Conservation (phyloP, 2,329 filamentous ascomycete genomes). For the Shiraia sp. region DNA sequence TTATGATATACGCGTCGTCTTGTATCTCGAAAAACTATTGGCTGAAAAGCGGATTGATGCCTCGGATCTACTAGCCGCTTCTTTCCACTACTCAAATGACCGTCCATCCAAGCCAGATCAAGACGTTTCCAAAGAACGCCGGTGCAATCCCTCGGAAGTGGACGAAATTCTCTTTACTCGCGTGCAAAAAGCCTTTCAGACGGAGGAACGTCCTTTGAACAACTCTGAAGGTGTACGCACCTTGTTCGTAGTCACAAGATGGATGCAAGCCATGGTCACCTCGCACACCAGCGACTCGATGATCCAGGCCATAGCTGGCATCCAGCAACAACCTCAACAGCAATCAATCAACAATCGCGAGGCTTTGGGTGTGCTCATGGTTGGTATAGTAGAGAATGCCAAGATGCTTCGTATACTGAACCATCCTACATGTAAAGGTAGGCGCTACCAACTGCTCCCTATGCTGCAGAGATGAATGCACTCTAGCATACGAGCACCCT, state of each 20-base stretch:
- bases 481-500: too few species aligned
- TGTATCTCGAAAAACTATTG: constrained; percentile 42
- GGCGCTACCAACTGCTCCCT: constrained; percentile 14
- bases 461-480: too few species aligned
- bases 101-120: constrained; percentile 28
- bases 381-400: constrained; percentile 65
- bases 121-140: constrained; percentile 23
- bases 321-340: constrained; percentile 53
- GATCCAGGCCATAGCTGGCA: constrained; percentile 46
- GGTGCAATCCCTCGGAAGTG: constrained; percentile 41
- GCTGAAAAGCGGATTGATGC: constrained; percentile 38
- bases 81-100: constrained; percentile 42
- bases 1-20: constrained; percentile 41
- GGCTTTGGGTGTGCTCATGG: constrained; percentile 66
- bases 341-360: constrained; percentile 66
- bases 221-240: constrained; percentile 36
- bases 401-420: constrained; percentile 59
- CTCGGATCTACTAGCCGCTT: constrained; percentile 37
- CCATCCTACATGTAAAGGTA: constrained; percentile 59
- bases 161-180: constrained; percentile 45
- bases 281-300: constrained; percentile 45
- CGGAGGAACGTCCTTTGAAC: constrained; percentile 38
- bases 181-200: constrained; percentile 39
- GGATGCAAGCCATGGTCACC: constrained; percentile 47
- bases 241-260: constrained; percentile 35